Percentiles rank a stretch among this genome's conserved stretches.
These are phyloP conservation scores for Eucalyptus tenuipes DNA, from an alignment of 345 rosid species.

Conservation along the genomic window DNA sequence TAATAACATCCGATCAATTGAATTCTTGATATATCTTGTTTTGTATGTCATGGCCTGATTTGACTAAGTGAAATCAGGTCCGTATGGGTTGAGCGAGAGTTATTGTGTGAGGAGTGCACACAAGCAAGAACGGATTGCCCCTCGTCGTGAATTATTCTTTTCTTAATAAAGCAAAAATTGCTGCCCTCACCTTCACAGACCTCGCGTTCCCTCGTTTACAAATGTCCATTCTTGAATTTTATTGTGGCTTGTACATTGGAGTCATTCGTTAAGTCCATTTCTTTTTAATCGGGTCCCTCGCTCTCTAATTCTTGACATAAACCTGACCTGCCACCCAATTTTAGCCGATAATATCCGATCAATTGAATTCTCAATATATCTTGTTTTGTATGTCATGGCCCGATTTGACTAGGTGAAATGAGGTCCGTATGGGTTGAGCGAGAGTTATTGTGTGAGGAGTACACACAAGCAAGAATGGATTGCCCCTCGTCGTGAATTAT, in stretches of 20 bases:
- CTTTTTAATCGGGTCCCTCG: neutral
- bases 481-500: too few relatives aligned
- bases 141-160: too few relatives aligned
- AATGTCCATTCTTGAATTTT: neutral
- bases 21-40: neutral
- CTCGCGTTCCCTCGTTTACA: neutral
- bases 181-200: neutral
- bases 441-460: too few relatives aligned
- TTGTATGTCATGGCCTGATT: neutral
- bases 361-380: neutral
- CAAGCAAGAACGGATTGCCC: too few relatives aligned
- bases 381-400: neutral
- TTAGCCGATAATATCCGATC: neutral
- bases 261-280: neutral
- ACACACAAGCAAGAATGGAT: accelerated
- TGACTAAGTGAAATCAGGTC: too few relatives aligned
- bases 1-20: neutral
- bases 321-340: accelerated
- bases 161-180: too few relatives aligned
- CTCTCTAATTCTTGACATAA: neutral
- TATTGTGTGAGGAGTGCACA: too few relatives aligned
- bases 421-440: accelerated
- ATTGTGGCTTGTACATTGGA: neutral
- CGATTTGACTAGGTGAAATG: neutral
- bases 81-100: too few relatives aligned